Evolutionary conservation across 139 green algal species (phyloP), one percentile per base, ranked within the genome.

Genomic region (Chlamydomonas sp.): DNA sequence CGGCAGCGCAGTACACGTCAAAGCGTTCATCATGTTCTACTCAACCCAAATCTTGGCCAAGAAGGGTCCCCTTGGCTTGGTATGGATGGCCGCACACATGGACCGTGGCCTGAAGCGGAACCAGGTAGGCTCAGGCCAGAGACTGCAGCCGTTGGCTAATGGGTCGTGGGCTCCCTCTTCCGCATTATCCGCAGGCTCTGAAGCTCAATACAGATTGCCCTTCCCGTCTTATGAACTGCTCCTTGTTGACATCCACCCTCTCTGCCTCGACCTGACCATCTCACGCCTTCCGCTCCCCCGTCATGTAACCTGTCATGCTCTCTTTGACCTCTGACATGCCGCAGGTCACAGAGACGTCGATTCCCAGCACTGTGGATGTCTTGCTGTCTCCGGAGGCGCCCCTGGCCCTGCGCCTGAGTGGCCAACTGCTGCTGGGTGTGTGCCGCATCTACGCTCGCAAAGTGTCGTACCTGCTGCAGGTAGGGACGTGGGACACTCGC

Each of bases 1-100:
- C 31, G 31, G 31, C 31, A 49, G 31, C 31, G 31, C 31, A 49
- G 31, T 49, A 49, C 31, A 67, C 8, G 63, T 10, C 7, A 10
- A 8, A 78, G 58, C 62, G 4, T 60, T 0, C 79, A 66, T 20
- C 67, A 98, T 98, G 96, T 98, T 98, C 75, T 98, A 98, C 90
- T 96, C 92, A 0, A 91, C 93, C 1, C 94, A 99, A 74, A 96
- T 99, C 66, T 90, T 99, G 20, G 92, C 95, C 66, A 94, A 95
- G 16, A 99, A 98, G 89, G 97, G 97, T 3, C 94, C 98, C 0
- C 91, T 99, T 20, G 98, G 95, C 9, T 95, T 95, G 8, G 95
- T 99, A 18, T 99, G 98, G 98, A 96, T 99, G 49, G 98, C 98
- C 12, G 96, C 96, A 0, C 98, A 99, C 75, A 85, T 98, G 72